Percentiles rank a stretch among this genome's conserved stretches.
phyloP scores from a whole-genome alignment of 129 eudicot species.

The Smallanthus sonchifolius region DNA sequence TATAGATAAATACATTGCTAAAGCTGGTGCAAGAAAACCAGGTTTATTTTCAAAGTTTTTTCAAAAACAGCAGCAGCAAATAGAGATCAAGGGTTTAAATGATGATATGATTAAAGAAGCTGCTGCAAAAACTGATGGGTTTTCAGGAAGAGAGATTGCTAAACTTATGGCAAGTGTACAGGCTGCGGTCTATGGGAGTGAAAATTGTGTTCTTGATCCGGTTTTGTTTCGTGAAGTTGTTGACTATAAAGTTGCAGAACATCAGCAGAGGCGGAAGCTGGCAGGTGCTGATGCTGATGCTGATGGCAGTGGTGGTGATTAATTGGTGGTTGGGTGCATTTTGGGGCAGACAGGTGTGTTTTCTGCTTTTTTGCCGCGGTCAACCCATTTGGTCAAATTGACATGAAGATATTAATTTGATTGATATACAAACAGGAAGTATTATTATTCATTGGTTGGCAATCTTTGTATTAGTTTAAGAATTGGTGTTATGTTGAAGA shows the following conservation, averaged over 20 bases:
- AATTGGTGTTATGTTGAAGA: constrained; percentile 8
- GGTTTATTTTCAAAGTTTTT: constrained; percentile 59
- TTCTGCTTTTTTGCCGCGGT: constrained; percentile 21
- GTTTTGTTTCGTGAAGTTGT: constrained; percentile 75
- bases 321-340: constrained; percentile 17
- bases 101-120: constrained; percentile 79
- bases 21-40: constrained; percentile 71
- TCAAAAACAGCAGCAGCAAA: constrained; percentile 69
- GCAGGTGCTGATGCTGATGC: constrained; percentile 40
- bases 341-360: constrained; percentile 31
- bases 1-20: constrained; percentile 84
- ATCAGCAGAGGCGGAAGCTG: constrained; percentile 82
- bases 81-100: constrained; percentile 67
- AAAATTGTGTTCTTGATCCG: constrained; percentile 75
- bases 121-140: constrained; percentile 80
- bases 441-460: constrained; percentile 13
- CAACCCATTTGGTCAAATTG: constrained; percentile 21
- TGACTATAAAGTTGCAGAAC: constrained; percentile 95
- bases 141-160: constrained; percentile 96
- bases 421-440: constrained; percentile 21
- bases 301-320: constrained; percentile 21
- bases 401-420: background rate
- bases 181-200: constrained; percentile 96
- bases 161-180: constrained; percentile 97
- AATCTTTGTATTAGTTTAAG: constrained; percentile 9